phyloP scores from a whole-genome alignment of 306 rosid genomes.

The cucumber (Cucumis sativus) region Cucumber_9930_V3 NC_026657.2:40566001-40566500 shows the following conservation, averaged over 20 bases:
- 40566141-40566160: slow-evolving; percentile 71
- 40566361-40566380: no score
- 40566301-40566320: no score
- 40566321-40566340: no score
- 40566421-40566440: no score
- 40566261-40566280: neutral
- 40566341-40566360: no score
- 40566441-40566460: no score
- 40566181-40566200: slow-evolving; percentile 52
- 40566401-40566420: no score
- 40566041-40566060: slow-evolving; percentile 97
- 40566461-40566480: neutral
- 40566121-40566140: slow-evolving; percentile 68
- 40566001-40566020: slow-evolving; percentile 95
- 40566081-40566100: slow-evolving; percentile 66
- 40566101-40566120: slow-evolving; percentile 58
- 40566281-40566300: neutral
- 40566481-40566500: neutral
- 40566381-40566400: no score
- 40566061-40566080: slow-evolving; percentile 89
- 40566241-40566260: neutral
- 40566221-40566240: neutral
- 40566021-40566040: slow-evolving; percentile 92
- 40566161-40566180: slow-evolving; percentile 79
- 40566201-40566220: neutral